Conservation (phyloP, 1,139 yeast genomes). For the Geotrichum histeridarum region DNA sequence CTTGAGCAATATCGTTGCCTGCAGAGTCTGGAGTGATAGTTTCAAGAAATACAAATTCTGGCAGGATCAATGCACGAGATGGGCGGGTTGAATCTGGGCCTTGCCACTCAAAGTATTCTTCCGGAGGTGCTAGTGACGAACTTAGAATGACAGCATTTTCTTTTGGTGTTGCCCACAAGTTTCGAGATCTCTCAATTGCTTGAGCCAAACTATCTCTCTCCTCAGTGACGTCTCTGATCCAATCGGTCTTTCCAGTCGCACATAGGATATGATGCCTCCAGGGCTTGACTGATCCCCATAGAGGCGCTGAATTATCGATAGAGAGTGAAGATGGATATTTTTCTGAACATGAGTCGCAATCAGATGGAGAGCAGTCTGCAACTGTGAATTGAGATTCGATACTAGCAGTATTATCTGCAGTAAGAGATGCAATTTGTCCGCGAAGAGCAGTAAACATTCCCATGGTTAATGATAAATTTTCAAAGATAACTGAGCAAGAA, state of each 20-base stretch:
- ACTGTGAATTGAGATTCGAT: conserved; percentile 22
- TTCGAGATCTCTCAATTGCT: conserved; percentile 35
- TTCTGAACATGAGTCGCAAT: conserved; percentile 24
- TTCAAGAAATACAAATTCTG: conserved; percentile 70
- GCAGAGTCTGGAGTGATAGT: conserved; percentile 48
- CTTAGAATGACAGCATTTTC: conserved; percentile 36
- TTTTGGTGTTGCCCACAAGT: conserved; percentile 12
- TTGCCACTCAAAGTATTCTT: conserved; percentile 28
- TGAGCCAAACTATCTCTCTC: conserved; percentile 49
- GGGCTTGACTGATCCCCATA: conserved; percentile 69
- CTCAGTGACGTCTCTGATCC: conserved; percentile 73
- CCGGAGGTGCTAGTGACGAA: conserved; percentile 34
- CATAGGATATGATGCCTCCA: conserved; percentile 68
- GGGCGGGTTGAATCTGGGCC: conserved; percentile 21
- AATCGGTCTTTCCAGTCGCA: conserved; percentile 78
- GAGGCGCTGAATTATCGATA: conserved; percentile 47
- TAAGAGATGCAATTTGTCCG: neutral
- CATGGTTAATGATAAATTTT: too few relatives aligned
- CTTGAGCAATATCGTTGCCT: conserved; percentile 42
- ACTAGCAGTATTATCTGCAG: conserved; percentile 4
- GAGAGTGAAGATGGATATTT: conserved; percentile 56
- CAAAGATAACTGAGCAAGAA: too few relatives aligned
- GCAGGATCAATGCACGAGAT: conserved; percentile 52
- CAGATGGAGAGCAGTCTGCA: conserved; percentile 31
- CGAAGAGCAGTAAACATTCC: too few relatives aligned